Conservation (phyloP, 2,329 filamentous ascomycete genomes). For the Paramyrothecium roridum region DNA sequence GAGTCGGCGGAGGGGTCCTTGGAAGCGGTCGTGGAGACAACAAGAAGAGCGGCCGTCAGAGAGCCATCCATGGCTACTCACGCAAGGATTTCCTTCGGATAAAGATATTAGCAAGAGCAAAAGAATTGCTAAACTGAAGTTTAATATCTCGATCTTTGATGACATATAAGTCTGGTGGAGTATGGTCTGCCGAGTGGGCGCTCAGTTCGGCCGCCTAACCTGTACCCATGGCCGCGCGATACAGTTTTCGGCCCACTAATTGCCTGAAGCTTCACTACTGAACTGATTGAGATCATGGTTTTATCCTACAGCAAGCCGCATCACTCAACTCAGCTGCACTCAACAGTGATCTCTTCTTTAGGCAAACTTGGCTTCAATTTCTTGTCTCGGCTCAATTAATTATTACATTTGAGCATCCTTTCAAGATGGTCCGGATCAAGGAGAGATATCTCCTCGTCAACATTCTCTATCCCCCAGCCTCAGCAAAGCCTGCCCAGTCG, state of each 20-base stretch:
- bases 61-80: conserved; percentile 23
- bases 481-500: conserved; percentile 26
- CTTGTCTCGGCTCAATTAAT: not conserved
- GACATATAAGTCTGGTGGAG: too few species aligned
- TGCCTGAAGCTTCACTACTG: not conserved
- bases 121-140: too few species aligned
- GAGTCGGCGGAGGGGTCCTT: conserved; percentile 76
- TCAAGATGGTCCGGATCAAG: conserved; percentile 87
- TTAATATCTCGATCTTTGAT: too few species aligned
- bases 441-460: conserved; percentile 94
- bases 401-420: not conserved
- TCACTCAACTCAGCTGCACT: too few species aligned
- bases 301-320: not conserved
- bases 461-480: conserved; percentile 75
- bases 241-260: not conserved
- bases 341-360: too few species aligned
- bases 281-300: not conserved
- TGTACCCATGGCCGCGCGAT: too few species aligned
- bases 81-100: not conserved
- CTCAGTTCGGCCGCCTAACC: too few species aligned
- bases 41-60: conserved; percentile 73
- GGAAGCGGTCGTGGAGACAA: conserved; percentile 88
- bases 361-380: too few species aligned
- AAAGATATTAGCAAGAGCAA: too few species aligned
- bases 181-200: too few species aligned